Conservation (phyloP, 768 basidiomycete genomes). For the Lentinula sp. region DNA sequence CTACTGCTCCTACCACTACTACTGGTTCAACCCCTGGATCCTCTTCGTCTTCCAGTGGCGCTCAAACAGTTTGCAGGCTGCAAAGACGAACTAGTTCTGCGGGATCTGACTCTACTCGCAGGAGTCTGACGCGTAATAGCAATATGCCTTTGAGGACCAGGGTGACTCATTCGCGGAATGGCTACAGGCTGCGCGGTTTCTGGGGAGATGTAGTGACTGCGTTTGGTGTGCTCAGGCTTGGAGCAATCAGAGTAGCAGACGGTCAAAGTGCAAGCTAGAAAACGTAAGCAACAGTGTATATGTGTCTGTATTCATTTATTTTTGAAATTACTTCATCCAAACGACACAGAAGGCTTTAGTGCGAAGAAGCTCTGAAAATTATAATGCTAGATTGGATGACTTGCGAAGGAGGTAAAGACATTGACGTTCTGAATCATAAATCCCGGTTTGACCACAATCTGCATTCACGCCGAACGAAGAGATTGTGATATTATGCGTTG, state of each 20-base stretch:
- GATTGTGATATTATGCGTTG: too few relatives aligned
- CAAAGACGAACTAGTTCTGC: not conserved
- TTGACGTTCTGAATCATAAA: too few relatives aligned
- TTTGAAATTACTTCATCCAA: too few relatives aligned
- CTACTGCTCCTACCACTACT: slow-evolving; percentile 3
- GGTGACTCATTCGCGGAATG: not conserved
- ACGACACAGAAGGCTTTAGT: too few relatives aligned
- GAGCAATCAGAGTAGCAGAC: not conserved
- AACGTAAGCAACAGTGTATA: too few relatives aligned
- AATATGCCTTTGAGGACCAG: not conserved
- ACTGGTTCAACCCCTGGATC: not conserved
- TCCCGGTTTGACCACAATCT: too few relatives aligned
- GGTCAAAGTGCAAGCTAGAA: not conserved
- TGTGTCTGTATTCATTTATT: too few relatives aligned
- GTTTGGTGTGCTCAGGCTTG: not conserved
- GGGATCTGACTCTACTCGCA: not conserved
- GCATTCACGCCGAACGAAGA: too few relatives aligned
- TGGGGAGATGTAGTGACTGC: not conserved
- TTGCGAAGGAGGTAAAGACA: too few relatives aligned
- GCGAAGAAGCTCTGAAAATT: too few relatives aligned
- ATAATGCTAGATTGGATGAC: too few relatives aligned
- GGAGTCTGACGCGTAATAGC: not conserved
- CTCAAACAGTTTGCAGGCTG: not conserved
- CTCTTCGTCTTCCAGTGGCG: not conserved
- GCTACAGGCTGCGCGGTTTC: not conserved